Evolutionary conservation across 306 rosid species (phyloP).

Genomic region (Carpinus viminea): DNA sequence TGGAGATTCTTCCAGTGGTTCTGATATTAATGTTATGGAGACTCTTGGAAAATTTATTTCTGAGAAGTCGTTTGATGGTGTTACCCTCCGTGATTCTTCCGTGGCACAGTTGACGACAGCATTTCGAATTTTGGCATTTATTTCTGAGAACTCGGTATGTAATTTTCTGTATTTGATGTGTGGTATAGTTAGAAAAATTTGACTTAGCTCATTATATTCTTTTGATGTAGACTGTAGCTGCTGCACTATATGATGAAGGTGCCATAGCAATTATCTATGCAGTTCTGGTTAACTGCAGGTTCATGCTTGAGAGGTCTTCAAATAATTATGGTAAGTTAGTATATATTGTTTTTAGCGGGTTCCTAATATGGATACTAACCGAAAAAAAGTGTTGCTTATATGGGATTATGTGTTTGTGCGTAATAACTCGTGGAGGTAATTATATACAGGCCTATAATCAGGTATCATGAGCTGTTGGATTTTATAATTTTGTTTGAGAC

Average conservation of each 20-base stretch:
- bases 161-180: slow-evolving; percentile 22
- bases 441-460: not conserved
- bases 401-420: not conserved
- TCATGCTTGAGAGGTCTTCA: slow-evolving; percentile 91
- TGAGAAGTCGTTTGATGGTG: slow-evolving; percentile 93
- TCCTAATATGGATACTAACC: slow-evolving; percentile 1
- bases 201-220: slow-evolving; percentile 30
- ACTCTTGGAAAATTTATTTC: slow-evolving; percentile 83
- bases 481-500: not conserved
- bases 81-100: slow-evolving; percentile 84
- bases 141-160: slow-evolving; percentile 94
- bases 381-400: not conserved
- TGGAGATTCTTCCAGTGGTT: slow-evolving; percentile 72
- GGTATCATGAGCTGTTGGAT: not conserved
- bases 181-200: slow-evolving; percentile 21
- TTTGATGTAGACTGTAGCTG: slow-evolving; percentile 73
- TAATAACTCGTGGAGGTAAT: not conserved
- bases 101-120: slow-evolving; percentile 93
- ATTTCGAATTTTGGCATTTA: slow-evolving; percentile 86
- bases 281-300: slow-evolving; percentile 84
- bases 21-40: slow-evolving; percentile 95
- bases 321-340: slow-evolving; percentile 75
- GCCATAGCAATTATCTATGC: slow-evolving; percentile 77
- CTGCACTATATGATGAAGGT: slow-evolving; percentile 86
- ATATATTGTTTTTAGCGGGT: slow-evolving; percentile 11